phyloP scores from a whole-genome alignment of 2,329 filamentous ascomycete species.

The Harringtonia aguacate region DNA sequence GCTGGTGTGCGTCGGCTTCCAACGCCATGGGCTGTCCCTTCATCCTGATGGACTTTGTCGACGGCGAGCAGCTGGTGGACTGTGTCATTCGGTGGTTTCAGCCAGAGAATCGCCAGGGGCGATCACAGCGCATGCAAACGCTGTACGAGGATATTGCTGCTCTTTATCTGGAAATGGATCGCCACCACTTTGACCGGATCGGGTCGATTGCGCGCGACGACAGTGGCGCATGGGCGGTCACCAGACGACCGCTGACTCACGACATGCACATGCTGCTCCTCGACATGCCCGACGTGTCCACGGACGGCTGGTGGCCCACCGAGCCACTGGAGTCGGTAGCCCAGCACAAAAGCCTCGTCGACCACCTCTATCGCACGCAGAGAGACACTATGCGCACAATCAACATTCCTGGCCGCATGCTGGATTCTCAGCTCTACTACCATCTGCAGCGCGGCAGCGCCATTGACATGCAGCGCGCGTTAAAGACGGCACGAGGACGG shows the following conservation, averaged over 20 bases:
- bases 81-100: not conserved
- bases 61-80: not conserved
- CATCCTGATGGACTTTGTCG: not conserved
- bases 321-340: slow-evolving; percentile 17
- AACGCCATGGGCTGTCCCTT: not conserved
- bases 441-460: not conserved
- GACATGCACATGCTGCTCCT: slow-evolving; percentile 27
- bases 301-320: slow-evolving; percentile 19
- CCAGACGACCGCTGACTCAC: slow-evolving; percentile 22
- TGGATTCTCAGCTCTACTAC: not conserved
- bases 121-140: not conserved
- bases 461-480: slow-evolving; percentile 17
- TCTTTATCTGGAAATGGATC: not conserved
- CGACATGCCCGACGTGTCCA: slow-evolving; percentile 19
- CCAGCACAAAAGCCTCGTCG: slow-evolving; percentile 11
- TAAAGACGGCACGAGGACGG: slow-evolving; percentile 6
- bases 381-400: not conserved
- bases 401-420: not conserved
- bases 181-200: not conserved
- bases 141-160: not conserved
- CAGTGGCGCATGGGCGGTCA: not conserved
- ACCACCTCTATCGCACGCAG: slow-evolving; percentile 19
- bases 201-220: not conserved
- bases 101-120: not conserved
- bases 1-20: not conserved